Conservation (phyloP, 1,139 yeast species). For the Diutina siamensis region DNA sequence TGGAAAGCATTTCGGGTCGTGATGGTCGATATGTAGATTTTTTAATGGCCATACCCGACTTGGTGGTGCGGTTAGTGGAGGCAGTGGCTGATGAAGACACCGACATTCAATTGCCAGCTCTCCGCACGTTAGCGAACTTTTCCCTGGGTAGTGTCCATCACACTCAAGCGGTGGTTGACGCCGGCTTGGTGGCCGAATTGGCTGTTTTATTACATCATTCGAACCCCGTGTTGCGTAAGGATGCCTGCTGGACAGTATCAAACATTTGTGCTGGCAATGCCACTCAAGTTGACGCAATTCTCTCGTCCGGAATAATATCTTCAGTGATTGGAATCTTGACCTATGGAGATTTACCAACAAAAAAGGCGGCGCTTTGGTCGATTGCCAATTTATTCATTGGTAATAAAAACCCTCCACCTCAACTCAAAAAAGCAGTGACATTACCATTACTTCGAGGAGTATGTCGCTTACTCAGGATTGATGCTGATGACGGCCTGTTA, state of each 20-base stretch:
- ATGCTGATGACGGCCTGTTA: background rate
- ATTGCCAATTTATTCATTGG: slow-evolving; percentile 98
- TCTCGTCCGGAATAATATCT: slow-evolving; percentile 27
- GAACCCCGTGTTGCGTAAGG: slow-evolving; percentile 1
- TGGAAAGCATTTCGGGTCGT: background rate
- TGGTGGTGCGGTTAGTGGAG: background rate
- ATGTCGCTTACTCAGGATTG: background rate
- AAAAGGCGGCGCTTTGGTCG: slow-evolving; percentile 99
- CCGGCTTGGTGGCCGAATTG: slow-evolving; percentile 50
- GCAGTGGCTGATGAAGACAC: background rate
- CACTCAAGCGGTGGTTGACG: slow-evolving; percentile 92
- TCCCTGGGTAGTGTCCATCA: slow-evolving; percentile 96
- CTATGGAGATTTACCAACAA: slow-evolving; percentile 87
- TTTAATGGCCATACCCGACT: background rate
- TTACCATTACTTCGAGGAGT: background rate
- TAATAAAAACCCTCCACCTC: slow-evolving; percentile 27
- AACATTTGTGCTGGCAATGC: background rate
- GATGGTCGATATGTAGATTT: background rate
- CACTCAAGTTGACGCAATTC: background rate
- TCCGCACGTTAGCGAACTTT: slow-evolving; percentile 43
- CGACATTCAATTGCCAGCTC: background rate
- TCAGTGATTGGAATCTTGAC: slow-evolving; percentile 74
- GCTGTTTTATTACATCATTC: background rate
- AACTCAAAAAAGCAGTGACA: background rate
- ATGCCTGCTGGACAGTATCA: slow-evolving; percentile 1